Evolutionary conservation across 352 stramenopile species (phyloP), one percentile per base, ranked within the genome.

Genomic region (Globisporangium polare): DNA sequence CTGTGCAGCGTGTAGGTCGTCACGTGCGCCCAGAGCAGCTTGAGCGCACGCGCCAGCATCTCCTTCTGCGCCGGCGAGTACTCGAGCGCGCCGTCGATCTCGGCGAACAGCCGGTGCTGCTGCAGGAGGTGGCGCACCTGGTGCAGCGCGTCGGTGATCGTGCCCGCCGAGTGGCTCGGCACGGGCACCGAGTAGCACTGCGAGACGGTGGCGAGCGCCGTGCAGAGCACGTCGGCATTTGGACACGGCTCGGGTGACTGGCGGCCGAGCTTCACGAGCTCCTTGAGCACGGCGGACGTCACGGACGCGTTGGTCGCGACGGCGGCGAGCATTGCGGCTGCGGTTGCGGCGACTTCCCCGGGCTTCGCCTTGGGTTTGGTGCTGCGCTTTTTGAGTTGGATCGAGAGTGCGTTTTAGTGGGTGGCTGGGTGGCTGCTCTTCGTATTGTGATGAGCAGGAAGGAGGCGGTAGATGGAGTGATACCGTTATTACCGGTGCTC

Each of bases 21-120:
- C 33, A 84, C 80, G 45, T 88, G 80, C 0, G 72, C 61, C 83
- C 83, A 93, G 29, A 93, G 66, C 52, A 80, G 54, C 9, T 65
- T 61, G 54, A 89, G 49, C 2, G 69, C 78, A 31, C 33, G 55
- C 10, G 73, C 68, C 24, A 92, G 61, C 20, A 72, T 63, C 35
- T 63, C 46, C 17, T 68, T 46, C 49, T 88, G 69, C 33, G 63
- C 62, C 0, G 22, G 5, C 8, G 63, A 60, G 59, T 81, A 81
- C 37, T 45, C 52, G 0, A 53, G 35, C 0, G 55, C 20, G 0
- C 53, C 53, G n/a, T 37, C 64, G 8, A 68, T 43, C 6, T 55
- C 53, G 24, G 61, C 51, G 46, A 76, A 78, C 51, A 83, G 41
- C n/a, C 72, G 67, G 50, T 80, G 70, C 37, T 64, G 72, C 57